Conservation (phyloP, 179 eudicot species). For the Beta macrorhiza region DNA sequence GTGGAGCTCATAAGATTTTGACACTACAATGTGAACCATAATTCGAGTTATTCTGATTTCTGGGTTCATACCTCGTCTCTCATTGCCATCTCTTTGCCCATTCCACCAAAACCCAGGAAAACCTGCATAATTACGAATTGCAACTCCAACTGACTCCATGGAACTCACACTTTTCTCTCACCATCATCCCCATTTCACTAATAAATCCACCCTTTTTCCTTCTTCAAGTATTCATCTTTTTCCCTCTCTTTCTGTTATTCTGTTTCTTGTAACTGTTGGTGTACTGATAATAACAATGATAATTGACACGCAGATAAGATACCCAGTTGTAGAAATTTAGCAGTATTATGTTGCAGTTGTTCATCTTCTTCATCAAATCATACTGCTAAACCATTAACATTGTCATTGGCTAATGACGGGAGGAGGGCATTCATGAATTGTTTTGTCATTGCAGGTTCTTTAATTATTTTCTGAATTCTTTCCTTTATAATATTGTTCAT, state of each 20-base stretch:
- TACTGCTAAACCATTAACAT: neutral
- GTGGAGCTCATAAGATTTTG: too few relatives aligned
- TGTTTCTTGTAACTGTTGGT: neutral
- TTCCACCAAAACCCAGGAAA: neutral
- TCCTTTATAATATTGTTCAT: neutral
- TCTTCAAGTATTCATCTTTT: constrained; percentile 23
- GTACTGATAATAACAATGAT: neutral
- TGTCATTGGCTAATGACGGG: constrained; percentile 25
- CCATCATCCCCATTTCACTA: constrained; percentile 35
- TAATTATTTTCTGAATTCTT: neutral
- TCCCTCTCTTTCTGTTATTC: neutral
- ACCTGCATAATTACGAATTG: neutral
- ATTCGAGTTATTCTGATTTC: too few relatives aligned
- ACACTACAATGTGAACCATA: too few relatives aligned
- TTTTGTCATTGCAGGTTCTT: constrained; percentile 28
- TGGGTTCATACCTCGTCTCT: too few relatives aligned
- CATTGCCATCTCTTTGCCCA: too few relatives aligned
- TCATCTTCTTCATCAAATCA: constrained; percentile 30
- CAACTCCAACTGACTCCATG: constrained; percentile 34
- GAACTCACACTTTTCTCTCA: constrained; percentile 48
- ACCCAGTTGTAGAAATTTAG: constrained; percentile 20
- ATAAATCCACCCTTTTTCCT: constrained; percentile 31
- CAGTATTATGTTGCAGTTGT: constrained; percentile 21
- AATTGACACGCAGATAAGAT: constrained; percentile 18
- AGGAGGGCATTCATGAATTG: constrained; percentile 34